Base-by-base conservation (phyloP, 495 filamentous ascomycete species). In the Tuber borchii region DNA sequence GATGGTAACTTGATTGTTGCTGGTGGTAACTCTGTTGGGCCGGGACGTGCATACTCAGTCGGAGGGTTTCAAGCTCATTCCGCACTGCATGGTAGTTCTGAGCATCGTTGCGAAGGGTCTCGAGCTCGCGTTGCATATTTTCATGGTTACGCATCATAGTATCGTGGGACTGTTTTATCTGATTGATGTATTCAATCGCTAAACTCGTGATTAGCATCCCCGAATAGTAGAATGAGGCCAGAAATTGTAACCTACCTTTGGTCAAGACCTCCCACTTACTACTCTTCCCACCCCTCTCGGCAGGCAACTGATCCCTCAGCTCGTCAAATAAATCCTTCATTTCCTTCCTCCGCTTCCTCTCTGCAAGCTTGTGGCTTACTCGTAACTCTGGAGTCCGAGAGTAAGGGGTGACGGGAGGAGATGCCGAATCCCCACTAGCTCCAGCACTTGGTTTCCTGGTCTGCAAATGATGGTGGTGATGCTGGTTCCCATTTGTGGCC, bases 231-330 rank as follows among this genome's bases (percentile, higher is more conserved):
- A 45, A 65, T 26, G 20, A 34, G 73, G 31, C 34, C 19, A 20
- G 61, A 26, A 22, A 42, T 22, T 72, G 51, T 40, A 75, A 43
- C 85, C 48, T 87, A 97, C 94, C 93, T 88, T 95, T 94, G 16
- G 93, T 96, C n/a, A 99, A 84, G 46, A 97, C 97, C 81, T 99
- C 95, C 96, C 96, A 99, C 84, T 99, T 99, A 82, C 94, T 97
- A 5, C 95, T 94, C 82, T 98, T 99, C 69, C 92, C 91, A 31
- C 94, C 95, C 71, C 94, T 90, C 75, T 92, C 92, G 74, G 93
- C 90, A 9, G 95, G 95, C 77, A 97, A 90, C 61, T 93, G 88
- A 72, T 90, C 87, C 51, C 94, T 90, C 39, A 99, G 85, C 69
- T 91, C 88, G 77, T 99, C 95, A 83, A 98, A 98, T 10, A 97